Evolutionary conservation across 768 basidiomycete species (phyloP), one percentile per base, ranked within the genome.

Genomic region (Clitopilus hobsonii): DNA sequence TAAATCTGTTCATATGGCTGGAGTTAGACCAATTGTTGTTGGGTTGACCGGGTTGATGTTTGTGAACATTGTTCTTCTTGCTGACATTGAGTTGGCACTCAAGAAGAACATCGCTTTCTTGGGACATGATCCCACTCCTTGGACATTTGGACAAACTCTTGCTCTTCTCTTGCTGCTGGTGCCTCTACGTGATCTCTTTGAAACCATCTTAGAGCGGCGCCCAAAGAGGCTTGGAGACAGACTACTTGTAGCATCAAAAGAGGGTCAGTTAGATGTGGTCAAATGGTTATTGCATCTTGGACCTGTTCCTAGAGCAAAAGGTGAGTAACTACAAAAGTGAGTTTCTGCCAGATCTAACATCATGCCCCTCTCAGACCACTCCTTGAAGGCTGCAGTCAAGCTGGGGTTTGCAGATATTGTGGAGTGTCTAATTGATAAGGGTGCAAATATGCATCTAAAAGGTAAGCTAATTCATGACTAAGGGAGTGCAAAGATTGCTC

Each of bases 61-160:
- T 6, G 16, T 22, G n/a, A 22, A 49, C 27, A 16, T 27, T 27
- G 14, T 49, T 22, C 27, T 49, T 27, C 48, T 49, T 27, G 27
- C 27, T n/a, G 48, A 49, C 27, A 49, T 22, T 20, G 48, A 49
- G 48, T 5, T 27, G 6, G 7, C 48, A 16, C n/a, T 49, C n/a
- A 23, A 22, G 13, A 49, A 49, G 27, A 49, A 49, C 24, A 1
- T 10, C 11, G 20, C 45, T 20, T 20, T 48, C 11, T 20, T 20
- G 18, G 20, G 13, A 1, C 14, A 49, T 2, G 52, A 24, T 24
- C 51, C 52, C 25, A 30, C 5, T 2, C 3, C 25, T 1, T 56
- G 56, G 56, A 48, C 51, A 30, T 56, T 56, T 53, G 56, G 56
- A 6, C 52, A 53, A 20, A 52, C 26, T 18, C 55, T 56, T 52